These are phyloP conservation scores for Trichosporon faecale DNA, from an alignment of 1,284 basidiomycete species.

Conservation along the genomic window DNA sequence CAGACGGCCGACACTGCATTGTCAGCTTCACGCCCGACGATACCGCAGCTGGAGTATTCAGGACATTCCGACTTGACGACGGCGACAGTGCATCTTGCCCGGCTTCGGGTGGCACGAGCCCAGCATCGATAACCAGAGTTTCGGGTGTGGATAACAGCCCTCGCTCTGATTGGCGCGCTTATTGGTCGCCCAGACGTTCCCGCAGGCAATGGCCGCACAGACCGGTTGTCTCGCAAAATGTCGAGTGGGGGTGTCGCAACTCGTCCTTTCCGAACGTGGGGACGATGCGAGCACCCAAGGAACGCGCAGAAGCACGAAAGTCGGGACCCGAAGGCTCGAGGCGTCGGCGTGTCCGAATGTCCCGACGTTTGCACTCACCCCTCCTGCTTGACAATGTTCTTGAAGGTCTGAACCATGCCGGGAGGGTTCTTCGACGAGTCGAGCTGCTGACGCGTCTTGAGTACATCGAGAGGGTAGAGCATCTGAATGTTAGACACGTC, in stretches of 20 bases:
- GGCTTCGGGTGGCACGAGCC: neutral
- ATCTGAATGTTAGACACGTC: conserved; percentile 21
- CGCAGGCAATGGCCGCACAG: conserved; percentile 10
- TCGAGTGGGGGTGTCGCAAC: neutral
- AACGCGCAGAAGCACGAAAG: neutral
- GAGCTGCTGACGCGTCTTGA: conserved; percentile 98
- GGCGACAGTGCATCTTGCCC: neutral
- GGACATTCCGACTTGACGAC: conserved; percentile 19
- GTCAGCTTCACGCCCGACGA: conserved; percentile 11
- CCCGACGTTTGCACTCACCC: conserved; percentile 55
- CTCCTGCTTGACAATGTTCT: conserved; percentile 65
- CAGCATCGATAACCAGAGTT: neutral
- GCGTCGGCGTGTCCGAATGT: conserved; percentile 39
- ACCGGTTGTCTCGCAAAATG: neutral
- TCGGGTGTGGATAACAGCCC: neutral
- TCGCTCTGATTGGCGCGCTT: conserved; percentile 3
- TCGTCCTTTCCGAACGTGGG: neutral
- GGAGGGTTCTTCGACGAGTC: conserved; percentile 72
- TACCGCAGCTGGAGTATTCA: neutral
- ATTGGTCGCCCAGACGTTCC: neutral
- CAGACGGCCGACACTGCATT: conserved; percentile 66
- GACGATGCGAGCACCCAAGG: neutral
- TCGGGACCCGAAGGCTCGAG: conserved; percentile 22
- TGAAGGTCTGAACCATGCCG: conserved; percentile 73
- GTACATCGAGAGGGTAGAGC: conserved; percentile 51